Conservation (phyloP, 192 early-diverging fungal genomes). For the Fimicolochytrium jonesii region DNA sequence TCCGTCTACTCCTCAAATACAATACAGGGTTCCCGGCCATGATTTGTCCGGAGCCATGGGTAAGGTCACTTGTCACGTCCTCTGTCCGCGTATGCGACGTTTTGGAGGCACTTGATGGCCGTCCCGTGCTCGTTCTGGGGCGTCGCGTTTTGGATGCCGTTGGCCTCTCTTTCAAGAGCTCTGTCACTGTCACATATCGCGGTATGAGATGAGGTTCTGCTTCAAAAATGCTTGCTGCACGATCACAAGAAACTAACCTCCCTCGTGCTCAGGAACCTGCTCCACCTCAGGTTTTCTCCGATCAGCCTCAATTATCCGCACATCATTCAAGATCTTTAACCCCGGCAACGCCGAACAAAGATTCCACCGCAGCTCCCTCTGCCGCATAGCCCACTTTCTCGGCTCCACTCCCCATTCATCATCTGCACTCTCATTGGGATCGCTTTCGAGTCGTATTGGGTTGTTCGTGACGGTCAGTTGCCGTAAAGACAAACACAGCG, state of each 20-base stretch:
- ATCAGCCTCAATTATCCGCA: conserved; percentile 7
- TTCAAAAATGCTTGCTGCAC: too few relatives aligned
- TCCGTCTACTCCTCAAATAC: too few relatives aligned
- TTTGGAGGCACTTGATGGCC: conserved; percentile 2
- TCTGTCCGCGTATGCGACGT: conserved; percentile 5
- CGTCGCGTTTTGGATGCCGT: background rate
- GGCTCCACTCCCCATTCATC: background rate
- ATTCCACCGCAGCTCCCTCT: background rate
- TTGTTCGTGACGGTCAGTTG: conserved; percentile 36
- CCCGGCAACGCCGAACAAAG: conserved; percentile 20
- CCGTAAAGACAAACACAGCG: conserved; percentile 27
- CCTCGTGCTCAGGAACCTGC: too few relatives aligned
- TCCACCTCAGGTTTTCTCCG: background rate
- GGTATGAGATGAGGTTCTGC: too few relatives aligned
- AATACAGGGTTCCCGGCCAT: conserved; percentile 42
- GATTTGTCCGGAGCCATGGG: conserved; percentile 27
- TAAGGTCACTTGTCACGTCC: conserved; percentile 30
- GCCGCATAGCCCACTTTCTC: background rate
- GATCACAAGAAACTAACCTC: too few relatives aligned
- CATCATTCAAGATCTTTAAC: conserved; percentile 30
- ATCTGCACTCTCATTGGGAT: too few relatives aligned
- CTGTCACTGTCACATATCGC: too few relatives aligned
- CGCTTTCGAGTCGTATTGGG: conserved; percentile 17
- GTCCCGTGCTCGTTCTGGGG: background rate
- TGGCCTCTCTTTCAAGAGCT: too few relatives aligned